Evolutionary conservation across 371 early-diverging fungal species (phyloP).

Genomic region (Rhizopus delemar): DNA sequence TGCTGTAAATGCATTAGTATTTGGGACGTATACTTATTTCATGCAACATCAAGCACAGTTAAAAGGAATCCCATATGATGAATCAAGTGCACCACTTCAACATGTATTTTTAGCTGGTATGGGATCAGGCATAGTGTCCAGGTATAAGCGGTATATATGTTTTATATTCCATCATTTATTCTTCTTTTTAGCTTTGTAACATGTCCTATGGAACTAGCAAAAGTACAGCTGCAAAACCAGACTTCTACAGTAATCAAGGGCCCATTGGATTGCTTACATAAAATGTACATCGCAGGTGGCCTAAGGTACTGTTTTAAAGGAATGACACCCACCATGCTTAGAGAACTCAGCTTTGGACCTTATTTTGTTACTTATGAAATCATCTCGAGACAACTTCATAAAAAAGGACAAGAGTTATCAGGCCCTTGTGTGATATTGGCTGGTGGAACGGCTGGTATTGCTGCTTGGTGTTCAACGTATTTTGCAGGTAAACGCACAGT

Average conservation of each 20-base stretch:
- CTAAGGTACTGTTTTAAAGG: constrained; percentile 69
- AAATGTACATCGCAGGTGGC: constrained; percentile 60
- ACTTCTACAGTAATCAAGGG: constrained; percentile 40
- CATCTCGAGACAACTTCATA: constrained; percentile 42
- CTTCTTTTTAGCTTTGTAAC: constrained; percentile 48
- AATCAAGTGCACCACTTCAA: constrained; percentile 28
- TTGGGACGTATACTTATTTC: constrained; percentile 65
- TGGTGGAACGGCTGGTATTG: constrained; percentile 76
- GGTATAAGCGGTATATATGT: constrained; percentile 30
- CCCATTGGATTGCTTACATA: constrained; percentile 62
- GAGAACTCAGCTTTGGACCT: constrained; percentile 79
- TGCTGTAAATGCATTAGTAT: constrained; percentile 64
- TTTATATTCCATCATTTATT: neutral
- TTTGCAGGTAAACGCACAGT: constrained; percentile 54
- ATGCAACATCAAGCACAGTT: constrained; percentile 47
- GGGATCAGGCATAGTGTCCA: constrained; percentile 65
- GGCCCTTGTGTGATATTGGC: constrained; percentile 63
- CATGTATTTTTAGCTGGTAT: constrained; percentile 66
- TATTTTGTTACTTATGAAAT: constrained; percentile 77
- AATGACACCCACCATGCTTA: constrained; percentile 59
- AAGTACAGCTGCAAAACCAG: constrained; percentile 66
- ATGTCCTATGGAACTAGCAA: constrained; percentile 69
- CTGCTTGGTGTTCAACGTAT: constrained; percentile 80
- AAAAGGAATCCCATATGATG: constrained; percentile 1
- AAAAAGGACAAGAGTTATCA: constrained; percentile 40